Base-by-base conservation (phyloP, 176 grass and related monocot genomes). In the Rhynchospora pubera region DNA sequence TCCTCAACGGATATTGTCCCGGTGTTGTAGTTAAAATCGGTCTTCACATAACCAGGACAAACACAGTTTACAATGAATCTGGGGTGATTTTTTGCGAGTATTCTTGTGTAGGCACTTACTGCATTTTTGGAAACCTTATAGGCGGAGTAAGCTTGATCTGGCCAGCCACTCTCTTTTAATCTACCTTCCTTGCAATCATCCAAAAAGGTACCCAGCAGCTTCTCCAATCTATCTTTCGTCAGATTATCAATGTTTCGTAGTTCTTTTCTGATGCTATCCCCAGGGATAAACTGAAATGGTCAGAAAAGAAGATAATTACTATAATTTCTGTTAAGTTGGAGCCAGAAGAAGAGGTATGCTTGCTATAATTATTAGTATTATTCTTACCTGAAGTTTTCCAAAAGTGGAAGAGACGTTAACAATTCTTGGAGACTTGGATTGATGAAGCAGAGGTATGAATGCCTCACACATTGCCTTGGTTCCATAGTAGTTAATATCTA, bases 151-250 rank as follows among this genome's bases (percentile, higher is more conserved):
- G 87, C 80, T 87, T 61, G 24, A 0, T 87, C 53, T 5, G 93
- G 86, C 93, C 93, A 97, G 23, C 66, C 90, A 0, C 72, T 76
- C 8, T 82, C 93, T 57, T 96, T 86, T 0, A 96, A 81, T n/a
- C 18, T 79, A 47, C 83, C 85, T 0, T 52, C 52, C 77, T 89
- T 56, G 79, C 85, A 87, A 79, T 91, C 84, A 5, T 46, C 52
- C 0, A 93, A 77, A 78, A 89, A 93, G 3, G 0, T 32, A 14
- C 22, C 19, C 47, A 87, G n/a, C 7, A 89, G 8, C 42, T 86
- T 62, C 51, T 86, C 81, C 45, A 93, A 63, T 45, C 86, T 83
- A 19, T 85, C 84, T 52, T 91, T 84, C 14, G 86, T 86, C 0
- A 94, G 71, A 51, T 30, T 56, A 50, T 76, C 83, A 2, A 78